Conservation (phyloP, 768 basidiomycete genomes). For the Macrolepiota fuliginosa region DNA sequence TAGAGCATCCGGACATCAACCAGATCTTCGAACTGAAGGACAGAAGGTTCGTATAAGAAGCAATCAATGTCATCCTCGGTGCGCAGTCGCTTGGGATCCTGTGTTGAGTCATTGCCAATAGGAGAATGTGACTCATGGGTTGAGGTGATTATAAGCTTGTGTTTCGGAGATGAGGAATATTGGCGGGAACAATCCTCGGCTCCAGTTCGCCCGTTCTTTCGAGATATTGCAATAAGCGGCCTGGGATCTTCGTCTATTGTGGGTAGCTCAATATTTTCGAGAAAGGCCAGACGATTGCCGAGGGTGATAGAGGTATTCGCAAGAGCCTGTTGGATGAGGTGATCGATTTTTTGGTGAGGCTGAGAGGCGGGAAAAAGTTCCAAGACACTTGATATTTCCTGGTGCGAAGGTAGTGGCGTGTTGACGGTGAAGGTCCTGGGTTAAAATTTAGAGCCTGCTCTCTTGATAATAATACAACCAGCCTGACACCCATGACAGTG, state of each 20-base stretch:
- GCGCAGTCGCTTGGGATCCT: background rate
- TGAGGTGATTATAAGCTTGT: background rate
- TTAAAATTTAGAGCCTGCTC: background rate
- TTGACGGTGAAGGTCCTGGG: conserved; percentile 9
- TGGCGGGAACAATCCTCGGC: background rate
- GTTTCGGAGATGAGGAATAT: background rate
- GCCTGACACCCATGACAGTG: conserved; percentile 68
- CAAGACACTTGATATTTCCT: conserved; percentile 6
- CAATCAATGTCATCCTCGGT: background rate
- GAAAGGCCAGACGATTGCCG: background rate
- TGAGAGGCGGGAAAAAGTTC: background rate
- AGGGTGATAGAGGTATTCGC: background rate
- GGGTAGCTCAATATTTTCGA: background rate
- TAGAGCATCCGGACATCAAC: background rate
- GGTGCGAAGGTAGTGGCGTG: conserved; percentile 8
- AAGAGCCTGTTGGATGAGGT: background rate
- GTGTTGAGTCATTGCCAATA: too few species aligned
- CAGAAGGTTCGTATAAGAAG: conserved; percentile 4
- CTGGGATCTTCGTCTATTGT: background rate
- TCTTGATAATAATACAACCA: background rate
- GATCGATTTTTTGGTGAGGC: background rate
- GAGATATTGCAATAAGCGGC: conserved; percentile 2
- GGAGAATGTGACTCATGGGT: background rate
- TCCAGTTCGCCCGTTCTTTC: background rate
- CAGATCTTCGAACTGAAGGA: background rate